Base-by-base conservation (phyloP, 208 protist genomes). In the Acanthamoeba sp. region DNA sequence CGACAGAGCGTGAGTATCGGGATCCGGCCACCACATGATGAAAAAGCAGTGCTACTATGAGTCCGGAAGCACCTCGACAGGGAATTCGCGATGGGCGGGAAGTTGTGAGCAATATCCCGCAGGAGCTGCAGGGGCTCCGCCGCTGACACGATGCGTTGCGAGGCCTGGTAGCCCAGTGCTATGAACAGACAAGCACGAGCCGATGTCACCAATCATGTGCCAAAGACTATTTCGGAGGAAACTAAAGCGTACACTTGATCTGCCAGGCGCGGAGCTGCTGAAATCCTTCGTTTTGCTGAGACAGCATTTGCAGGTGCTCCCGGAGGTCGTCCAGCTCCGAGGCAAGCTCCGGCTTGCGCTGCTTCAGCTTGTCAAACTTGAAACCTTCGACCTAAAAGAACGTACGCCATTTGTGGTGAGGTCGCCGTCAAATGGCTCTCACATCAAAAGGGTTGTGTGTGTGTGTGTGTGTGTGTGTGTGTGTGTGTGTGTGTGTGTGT, bases 31-130 rank as follows among this genome's bases (percentile, higher is more conserved):
- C n/a, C n/a, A 80, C 69, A 80, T 7, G 42, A 80, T 7, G 69
- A 80, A 80, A n/a, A 80, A 48, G 36, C 9, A 80, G 14, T 10
- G 27, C 10, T 7, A 38, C 42, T 32, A 80, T n/a, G n/a, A n/a
- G n/a, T n/a, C 9, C 34, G 36, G 32, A 22, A 2, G 69, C n/a
- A 84, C 73, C 78, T 87, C 48, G 78, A 40, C 27, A 99, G 90
- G 5, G 91, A 94, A 38, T 94, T 73, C 2, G 98, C 98, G 66
- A 98, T 94, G 42, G 96, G 50, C 12, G 98, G 98, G 85, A 99
- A 98, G 78, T 98, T 98, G 22, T 97, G 97, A 6, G 98, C 95
- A 14, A 99, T 82, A 76, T 98, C 97, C 20, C 88, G 64, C 57
- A 99, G 90, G 42, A 97, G 93, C 80, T 89, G 34, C 12, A 99